Conservation (phyloP, 768 basidiomycete species). For the Postia placenta region DNA sequence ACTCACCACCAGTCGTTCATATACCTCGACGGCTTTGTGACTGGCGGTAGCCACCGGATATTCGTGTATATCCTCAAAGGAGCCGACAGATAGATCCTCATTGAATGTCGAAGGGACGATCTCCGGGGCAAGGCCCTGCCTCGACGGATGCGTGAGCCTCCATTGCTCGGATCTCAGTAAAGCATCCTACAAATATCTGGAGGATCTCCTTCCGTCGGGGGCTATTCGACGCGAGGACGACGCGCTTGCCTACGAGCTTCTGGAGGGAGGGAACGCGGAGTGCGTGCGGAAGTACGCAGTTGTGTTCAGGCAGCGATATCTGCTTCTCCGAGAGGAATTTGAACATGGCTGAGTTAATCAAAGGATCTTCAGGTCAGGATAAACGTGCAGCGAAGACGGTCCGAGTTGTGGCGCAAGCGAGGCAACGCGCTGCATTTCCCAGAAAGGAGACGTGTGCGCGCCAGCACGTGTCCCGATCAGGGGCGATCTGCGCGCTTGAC, state of each 20-base stretch:
- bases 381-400: too few relatives aligned
- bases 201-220: slow-evolving; percentile 84
- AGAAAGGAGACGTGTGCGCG: too few relatives aligned
- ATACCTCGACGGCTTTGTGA: slow-evolving; percentile 83
- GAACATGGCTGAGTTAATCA: too few relatives aligned
- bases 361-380: too few relatives aligned
- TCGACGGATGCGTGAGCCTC: too few relatives aligned
- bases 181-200: slow-evolving; percentile 56
- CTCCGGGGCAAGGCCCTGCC: slow-evolving; percentile 64
- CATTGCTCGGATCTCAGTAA: too few relatives aligned
- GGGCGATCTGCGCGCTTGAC: too few relatives aligned
- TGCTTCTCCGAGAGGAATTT: too few relatives aligned
- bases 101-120: slow-evolving; percentile 73
- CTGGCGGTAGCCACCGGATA: slow-evolving; percentile 74
- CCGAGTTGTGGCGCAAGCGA: too few relatives aligned
- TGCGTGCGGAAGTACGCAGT: slow-evolving; percentile 55
- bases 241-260: slow-evolving; percentile 68
- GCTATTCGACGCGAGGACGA: slow-evolving; percentile 83
- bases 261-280: slow-evolving; percentile 54
- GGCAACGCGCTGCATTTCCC: too few relatives aligned
- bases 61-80: slow-evolving; percentile 66
- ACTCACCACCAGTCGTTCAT: slow-evolving; percentile 70
- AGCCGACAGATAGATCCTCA: slow-evolving; percentile 63
- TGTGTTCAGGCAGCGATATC: slow-evolving; percentile 32
- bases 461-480: too few relatives aligned